Conservation (phyloP, 345 rosid genomes). For the Rubroshorea leprosula region DNA sequence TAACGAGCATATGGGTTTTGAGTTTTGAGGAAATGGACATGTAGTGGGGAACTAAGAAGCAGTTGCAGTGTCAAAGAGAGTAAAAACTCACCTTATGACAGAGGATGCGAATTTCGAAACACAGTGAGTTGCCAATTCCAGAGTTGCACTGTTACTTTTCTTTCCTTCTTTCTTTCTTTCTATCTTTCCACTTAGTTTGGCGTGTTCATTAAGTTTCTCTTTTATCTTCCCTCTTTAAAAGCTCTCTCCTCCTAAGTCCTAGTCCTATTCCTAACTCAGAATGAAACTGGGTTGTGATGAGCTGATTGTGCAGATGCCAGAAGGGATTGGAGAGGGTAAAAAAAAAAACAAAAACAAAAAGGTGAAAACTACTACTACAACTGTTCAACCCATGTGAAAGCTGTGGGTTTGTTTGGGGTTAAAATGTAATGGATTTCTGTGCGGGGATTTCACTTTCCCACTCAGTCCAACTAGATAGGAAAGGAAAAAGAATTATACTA, state of each 20-base stretch:
- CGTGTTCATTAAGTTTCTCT: constrained; percentile 10
- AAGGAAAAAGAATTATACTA: not conserved
- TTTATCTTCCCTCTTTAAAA: constrained; percentile 12
- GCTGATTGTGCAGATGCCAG: constrained; percentile 14
- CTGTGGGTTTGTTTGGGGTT: not conserved
- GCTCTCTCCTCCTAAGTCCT: constrained; percentile 5
- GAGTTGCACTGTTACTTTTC: constrained; percentile 20
- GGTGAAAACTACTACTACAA: not conserved
- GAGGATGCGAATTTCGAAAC: constrained; percentile 29
- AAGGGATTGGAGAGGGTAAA: not conserved
- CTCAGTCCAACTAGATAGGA: constrained; percentile 17
- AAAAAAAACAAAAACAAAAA: no score
- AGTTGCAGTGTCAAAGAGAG: constrained; percentile 22
- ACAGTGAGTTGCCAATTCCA: constrained; percentile 38
- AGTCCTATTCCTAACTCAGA: no score
- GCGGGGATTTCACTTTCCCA: not conserved
- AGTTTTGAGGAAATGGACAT: constrained; percentile 51
- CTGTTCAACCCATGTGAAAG: constrained; percentile 12
- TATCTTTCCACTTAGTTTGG: constrained; percentile 5
- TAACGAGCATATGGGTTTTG: no score
- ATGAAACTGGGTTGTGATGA: not conserved
- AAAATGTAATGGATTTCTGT: constrained; percentile 14
- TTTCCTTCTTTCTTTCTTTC: no score
- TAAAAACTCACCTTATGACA: constrained; percentile 21
- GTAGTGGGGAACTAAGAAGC: constrained; percentile 33